A percentile compares a stretch with the other conserved stretches of the same genome.
Conservation (phyloP, 371 early-diverging fungal species). For the Mortierella sp. region DNA sequence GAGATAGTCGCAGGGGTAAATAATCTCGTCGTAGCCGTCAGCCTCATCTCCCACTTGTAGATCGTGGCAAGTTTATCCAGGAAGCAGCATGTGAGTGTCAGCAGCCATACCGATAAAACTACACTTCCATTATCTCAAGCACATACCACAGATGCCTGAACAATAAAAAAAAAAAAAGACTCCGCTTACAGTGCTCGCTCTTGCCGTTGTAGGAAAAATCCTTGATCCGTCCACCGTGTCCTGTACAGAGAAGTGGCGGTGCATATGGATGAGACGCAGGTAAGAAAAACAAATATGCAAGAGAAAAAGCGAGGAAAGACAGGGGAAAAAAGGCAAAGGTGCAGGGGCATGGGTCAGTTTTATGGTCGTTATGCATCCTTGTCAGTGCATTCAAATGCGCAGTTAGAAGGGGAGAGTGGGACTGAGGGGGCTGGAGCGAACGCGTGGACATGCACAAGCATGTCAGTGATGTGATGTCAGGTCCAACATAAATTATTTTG, state of each 20-base stretch:
- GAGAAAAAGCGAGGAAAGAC: background rate
- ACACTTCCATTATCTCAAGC: too few species aligned
- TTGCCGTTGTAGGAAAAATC: constrained; percentile 55
- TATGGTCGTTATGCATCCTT: background rate
- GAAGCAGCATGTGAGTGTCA: background rate
- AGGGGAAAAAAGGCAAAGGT: constrained; percentile 4
- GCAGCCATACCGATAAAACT: too few species aligned
- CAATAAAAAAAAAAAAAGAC: constrained; percentile 3
- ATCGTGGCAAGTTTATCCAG: background rate
- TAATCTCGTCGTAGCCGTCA: constrained; percentile 73
- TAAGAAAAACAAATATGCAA: background rate
- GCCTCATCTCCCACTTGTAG: constrained; percentile 65
- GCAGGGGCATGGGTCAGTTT: too few species aligned
- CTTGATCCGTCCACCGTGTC: constrained; percentile 80
- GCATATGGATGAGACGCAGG: background rate
- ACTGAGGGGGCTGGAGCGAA: too few species aligned
- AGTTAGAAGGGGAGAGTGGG: too few species aligned
- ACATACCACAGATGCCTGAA: constrained; percentile 55
- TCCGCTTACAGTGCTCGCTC: constrained; percentile 53
- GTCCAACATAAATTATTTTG: too few species aligned
- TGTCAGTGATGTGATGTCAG: too few species aligned
- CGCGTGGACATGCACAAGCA: too few species aligned
- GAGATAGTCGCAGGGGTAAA: constrained; percentile 72
- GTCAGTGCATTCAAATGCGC: too few species aligned
- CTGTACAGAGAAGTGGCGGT: constrained; percentile 55